A percentile compares a stretch with the other conserved stretches of the same genome.
Evolutionary conservation across 768 basidiomycete genomes (phyloP).

Genomic region (Podaxis mareebaensis): DNA sequence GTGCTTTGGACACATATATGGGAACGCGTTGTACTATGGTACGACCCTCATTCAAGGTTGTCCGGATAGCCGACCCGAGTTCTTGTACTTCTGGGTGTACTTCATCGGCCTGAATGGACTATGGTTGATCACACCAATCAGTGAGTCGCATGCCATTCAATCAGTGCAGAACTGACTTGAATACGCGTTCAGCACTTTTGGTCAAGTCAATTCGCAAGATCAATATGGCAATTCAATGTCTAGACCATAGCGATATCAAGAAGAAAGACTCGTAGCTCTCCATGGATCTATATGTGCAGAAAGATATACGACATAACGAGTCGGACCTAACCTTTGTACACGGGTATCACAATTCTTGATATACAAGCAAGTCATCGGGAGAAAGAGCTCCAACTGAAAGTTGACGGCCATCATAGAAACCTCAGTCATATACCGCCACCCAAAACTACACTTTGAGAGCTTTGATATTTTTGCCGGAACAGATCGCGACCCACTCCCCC

Average conservation of each 20-base stretch:
- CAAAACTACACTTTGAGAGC: slow-evolving; percentile 69
- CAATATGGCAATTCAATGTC: background rate
- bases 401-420: slow-evolving; percentile 9
- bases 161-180: background rate
- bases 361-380: background rate
- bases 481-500: slow-evolving; percentile 87
- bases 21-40: slow-evolving; percentile 16
- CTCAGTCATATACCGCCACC: background rate
- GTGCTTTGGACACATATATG: slow-evolving; percentile 18
- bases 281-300: background rate
- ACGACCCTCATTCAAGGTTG: slow-evolving; percentile 17
- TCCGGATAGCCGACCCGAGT: slow-evolving; percentile 16
- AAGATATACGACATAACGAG: background rate
- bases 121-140: slow-evolving; percentile 16
- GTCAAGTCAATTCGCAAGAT: slow-evolving; percentile 5
- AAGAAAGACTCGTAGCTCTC: slow-evolving; percentile 6
- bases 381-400: background rate
- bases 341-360: slow-evolving; percentile 14
- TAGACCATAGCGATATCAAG: background rate
- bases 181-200: slow-evolving; percentile 3
- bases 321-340: background rate
- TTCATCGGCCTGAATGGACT: slow-evolving; percentile 18
- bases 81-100: slow-evolving; percentile 21
- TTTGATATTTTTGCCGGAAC: slow-evolving; percentile 80
- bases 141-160: background rate